A percentile compares a stretch with the other conserved stretches of the same genome.
These are phyloP conservation scores for Phialophora expanda DNA, from an alignment of 2,329 filamentous ascomycete genomes.

Conservation along the genomic window DNA sequence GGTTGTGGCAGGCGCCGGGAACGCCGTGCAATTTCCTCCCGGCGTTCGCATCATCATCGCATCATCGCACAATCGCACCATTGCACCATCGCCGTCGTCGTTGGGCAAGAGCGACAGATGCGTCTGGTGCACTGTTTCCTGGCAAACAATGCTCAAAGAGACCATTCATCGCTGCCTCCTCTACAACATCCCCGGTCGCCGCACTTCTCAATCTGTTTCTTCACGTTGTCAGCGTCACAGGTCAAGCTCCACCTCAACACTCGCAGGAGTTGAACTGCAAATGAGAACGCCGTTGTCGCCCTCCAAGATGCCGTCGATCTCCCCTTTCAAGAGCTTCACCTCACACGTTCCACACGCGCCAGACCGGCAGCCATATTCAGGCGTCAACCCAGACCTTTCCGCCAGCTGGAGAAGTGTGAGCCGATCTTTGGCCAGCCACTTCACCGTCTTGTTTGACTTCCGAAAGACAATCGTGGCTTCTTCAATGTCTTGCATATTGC, in stretches of 20 bases:
- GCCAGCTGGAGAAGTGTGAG: conserved; percentile 34
- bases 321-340: conserved; percentile 33
- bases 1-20: background rate
- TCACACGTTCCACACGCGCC: conserved; percentile 36
- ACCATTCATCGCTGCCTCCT: background rate
- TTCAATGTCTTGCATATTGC: conserved; percentile 36
- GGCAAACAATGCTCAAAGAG: background rate
- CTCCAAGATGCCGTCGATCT: conserved; percentile 32
- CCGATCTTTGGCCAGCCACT: conserved; percentile 35
- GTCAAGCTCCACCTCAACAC: conserved; percentile 34
- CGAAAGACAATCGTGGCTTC: conserved; percentile 35
- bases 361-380: conserved; percentile 35
- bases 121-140: background rate
- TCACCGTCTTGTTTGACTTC: conserved; percentile 33
- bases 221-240: conserved; percentile 12
- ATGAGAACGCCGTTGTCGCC: conserved; percentile 36
- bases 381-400: conserved; percentile 34
- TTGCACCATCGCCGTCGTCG: background rate
- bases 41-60: background rate
- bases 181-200: background rate
- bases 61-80: too few species aligned
- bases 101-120: background rate
- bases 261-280: conserved; percentile 34
- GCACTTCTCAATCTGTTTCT: background rate
- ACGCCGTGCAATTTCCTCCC: background rate